phyloP scores from a whole-genome alignment of 2,329 filamentous ascomycete genomes.

The Xylaria sp. region DNA sequence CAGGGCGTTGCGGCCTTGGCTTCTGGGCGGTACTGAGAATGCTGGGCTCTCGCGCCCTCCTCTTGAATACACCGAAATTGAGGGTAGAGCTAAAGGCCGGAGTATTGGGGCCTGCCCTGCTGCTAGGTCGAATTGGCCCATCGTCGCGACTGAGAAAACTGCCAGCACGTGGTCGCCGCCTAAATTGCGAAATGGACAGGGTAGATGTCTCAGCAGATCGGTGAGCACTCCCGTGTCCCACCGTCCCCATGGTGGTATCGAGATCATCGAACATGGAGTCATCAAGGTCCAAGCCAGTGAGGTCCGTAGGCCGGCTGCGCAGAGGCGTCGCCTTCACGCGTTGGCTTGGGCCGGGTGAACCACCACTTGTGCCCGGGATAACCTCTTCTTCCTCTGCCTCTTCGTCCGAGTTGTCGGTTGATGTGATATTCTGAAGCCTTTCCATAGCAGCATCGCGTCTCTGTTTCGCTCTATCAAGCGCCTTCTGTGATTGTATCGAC shows the following conservation, averaged over 20 bases:
- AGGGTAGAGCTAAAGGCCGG: constrained; percentile 52
- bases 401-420: constrained; percentile 38
- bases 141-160: constrained; percentile 51
- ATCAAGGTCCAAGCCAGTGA: constrained; percentile 50
- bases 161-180: constrained; percentile 49
- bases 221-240: constrained; percentile 46
- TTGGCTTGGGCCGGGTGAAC: constrained; percentile 42
- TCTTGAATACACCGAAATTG: constrained; percentile 68
- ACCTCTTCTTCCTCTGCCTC: constrained; percentile 33
- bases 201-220: constrained; percentile 50
- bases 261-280: constrained; percentile 51
- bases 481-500: constrained; percentile 41
- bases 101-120: constrained; percentile 50
- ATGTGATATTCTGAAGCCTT: constrained; percentile 50
- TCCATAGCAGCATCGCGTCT: constrained; percentile 49
- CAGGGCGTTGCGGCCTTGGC: constrained; percentile 47
- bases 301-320: constrained; percentile 44
- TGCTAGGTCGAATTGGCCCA: constrained; percentile 50
- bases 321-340: constrained; percentile 45
- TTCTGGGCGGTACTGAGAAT: constrained; percentile 67
- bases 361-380: constrained; percentile 29
- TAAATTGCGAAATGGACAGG: constrained; percentile 48
- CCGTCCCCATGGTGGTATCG: constrained; percentile 49
- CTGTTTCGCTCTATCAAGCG: constrained; percentile 42
- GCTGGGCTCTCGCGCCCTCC: constrained; percentile 69